Evolutionary conservation across 768 basidiomycete genomes (phyloP), one percentile per base, ranked within the genome.

Genomic region (Agaricus sinodeliciosus): DNA sequence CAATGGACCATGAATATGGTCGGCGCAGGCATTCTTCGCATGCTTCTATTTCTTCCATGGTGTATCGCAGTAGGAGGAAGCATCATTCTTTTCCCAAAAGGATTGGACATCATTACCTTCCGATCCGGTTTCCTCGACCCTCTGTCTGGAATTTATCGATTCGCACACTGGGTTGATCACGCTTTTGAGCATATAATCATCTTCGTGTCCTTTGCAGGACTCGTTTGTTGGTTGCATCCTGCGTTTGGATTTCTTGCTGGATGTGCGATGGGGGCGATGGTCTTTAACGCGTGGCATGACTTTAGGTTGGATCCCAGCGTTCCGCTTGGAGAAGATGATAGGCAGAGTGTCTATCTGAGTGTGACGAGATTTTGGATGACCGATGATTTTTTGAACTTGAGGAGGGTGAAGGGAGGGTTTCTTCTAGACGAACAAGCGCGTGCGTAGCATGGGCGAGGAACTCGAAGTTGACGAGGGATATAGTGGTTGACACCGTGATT

Each of bases 1-100:
- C 36, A 16, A 8, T 45, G 44, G 44, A 28, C 51, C 7, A 40
- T 27, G 11, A 18, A 39, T 28, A 15, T 37, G 15, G 9, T 46
- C 1, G 8, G n/a, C 13, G 40, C 39, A 28, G 15, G 35, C 11
- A n/a, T 22, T 8, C 43, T 66, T 28, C 63, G 65, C 35, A 36
- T 67, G 9, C 4, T 69, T 2, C 59, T 68, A 18, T 75, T 77
- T 55, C 47, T 77, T 0, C 76, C 76, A 34, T 77, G 76, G 76
- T 74, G 73, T 51, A 60, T 70, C 36, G 61, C 67, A 31, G 72
- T 75, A n/a, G 75, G 76, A 28, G 74, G 67, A 3, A 59, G 66
- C 12, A 72, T 77, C 44, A 48, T 74, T 5, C 58, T 73, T 34
- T 69, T 59, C 43, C 75, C 76, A 0, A 56, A 60, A 18, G 55